These are phyloP conservation scores for Trametes versicolor DNA, from an alignment of 1,284 basidiomycete species.

Conservation along the genomic window DNA sequence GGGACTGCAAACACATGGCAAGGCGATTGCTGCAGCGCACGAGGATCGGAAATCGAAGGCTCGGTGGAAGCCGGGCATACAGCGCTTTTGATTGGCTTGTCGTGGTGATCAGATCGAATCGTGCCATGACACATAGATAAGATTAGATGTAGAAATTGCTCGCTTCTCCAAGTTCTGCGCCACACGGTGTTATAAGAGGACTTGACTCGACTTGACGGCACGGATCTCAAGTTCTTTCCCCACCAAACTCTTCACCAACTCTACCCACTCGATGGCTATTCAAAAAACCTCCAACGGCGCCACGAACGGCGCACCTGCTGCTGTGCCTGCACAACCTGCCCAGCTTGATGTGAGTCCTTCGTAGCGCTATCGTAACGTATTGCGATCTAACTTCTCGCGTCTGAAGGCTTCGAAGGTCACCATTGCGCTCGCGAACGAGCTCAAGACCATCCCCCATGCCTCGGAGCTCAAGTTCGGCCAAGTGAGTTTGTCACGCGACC, in stretches of 20 bases:
- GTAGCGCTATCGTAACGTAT: neutral
- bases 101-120: conserved; percentile 12
- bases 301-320: conserved; percentile 9
- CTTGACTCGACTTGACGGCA: conserved; percentile 16
- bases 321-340: conserved; percentile 16
- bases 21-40: neutral
- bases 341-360: conserved; percentile 29
- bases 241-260: neutral
- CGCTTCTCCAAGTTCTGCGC: neutral
- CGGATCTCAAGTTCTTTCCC: conserved; percentile 7
- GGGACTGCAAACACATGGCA: neutral
- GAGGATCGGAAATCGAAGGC: neutral
- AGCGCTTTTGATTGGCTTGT: conserved; percentile 6
- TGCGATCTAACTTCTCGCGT: neutral
- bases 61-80: neutral
- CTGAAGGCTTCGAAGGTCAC: conserved; percentile 57
- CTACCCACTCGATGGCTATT: conserved; percentile 24
- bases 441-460: conserved; percentile 51
- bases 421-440: conserved; percentile 47
- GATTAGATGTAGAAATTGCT: conserved; percentile 30
- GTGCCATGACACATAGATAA: conserved; percentile 23
- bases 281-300: conserved; percentile 14
- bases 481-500: conserved; percentile 38
- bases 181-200: conserved; percentile 7
- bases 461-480: conserved; percentile 56